phyloP scores from a whole-genome alignment of 257 asterid species.

The Nicotiana benthamiana region DNA sequence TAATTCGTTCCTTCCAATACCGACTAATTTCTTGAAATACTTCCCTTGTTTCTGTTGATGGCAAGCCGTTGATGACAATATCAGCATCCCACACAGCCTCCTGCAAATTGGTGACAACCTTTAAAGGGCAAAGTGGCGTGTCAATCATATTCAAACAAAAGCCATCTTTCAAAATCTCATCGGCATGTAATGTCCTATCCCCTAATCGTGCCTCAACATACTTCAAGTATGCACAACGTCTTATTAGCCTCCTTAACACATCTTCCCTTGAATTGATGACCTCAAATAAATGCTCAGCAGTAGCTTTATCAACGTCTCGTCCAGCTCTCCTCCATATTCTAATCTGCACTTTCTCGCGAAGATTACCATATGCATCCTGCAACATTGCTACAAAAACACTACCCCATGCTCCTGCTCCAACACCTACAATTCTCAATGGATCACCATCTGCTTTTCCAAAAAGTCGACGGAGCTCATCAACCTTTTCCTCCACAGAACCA shows the following conservation, averaged over 20 bases:
- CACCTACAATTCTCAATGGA: conserved; percentile 63
- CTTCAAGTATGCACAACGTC: conserved; percentile 76
- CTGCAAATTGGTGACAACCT: conserved; percentile 86
- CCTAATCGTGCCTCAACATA: conserved; percentile 89
- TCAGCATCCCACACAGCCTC: conserved; percentile 98
- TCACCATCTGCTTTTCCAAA: conserved; percentile 63
- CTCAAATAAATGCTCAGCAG: conserved; percentile 76
- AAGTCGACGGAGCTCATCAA: conserved; percentile 51
- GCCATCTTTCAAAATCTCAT: conserved; percentile 81
- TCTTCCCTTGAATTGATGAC: conserved; percentile 85
- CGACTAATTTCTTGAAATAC: conserved; percentile 69
- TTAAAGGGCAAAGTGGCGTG: conserved; percentile 82
- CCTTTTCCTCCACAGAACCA: conserved; percentile 50
- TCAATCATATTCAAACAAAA: conserved; percentile 86
- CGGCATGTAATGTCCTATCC: conserved; percentile 71
- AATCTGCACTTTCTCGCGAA: conserved; percentile 62
- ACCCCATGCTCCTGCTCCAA: conserved; percentile 95
- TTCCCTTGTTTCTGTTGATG: conserved; percentile 79
- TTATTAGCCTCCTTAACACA: conserved; percentile 70
- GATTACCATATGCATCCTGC: conserved; percentile 69
- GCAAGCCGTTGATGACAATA: conserved; percentile 76
- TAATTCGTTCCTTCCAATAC: conserved; percentile 81
- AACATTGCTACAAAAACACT: conserved; percentile 79
- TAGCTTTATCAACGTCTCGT: conserved; percentile 50
- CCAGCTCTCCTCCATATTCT: conserved; percentile 84